Conservation (phyloP, 179 eudicot genomes). For the Vitellaria paradoxa region DNA sequence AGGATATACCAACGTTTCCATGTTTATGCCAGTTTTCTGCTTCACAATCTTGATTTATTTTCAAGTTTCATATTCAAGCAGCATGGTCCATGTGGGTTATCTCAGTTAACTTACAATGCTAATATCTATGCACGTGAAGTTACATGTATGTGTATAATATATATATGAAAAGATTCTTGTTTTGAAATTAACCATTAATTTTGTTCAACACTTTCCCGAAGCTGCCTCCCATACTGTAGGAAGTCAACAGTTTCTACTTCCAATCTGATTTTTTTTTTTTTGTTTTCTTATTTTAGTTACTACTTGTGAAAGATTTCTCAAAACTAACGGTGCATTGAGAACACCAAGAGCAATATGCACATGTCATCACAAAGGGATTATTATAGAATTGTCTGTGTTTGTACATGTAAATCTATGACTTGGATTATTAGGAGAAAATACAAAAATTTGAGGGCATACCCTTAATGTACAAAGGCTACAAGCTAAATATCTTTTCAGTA, state of each 20-base stretch:
- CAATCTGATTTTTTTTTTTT: background rate
- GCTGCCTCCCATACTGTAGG: background rate
- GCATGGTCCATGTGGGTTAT: background rate
- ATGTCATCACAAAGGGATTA: background rate
- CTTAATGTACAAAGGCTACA: too few relatives aligned
- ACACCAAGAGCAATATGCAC: background rate
- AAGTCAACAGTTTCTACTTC: background rate
- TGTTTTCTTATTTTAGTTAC: background rate
- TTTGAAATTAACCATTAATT: background rate
- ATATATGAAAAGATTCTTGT: background rate
- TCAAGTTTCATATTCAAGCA: conserved; percentile 9
- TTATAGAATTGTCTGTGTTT: background rate
- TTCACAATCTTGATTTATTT: background rate
- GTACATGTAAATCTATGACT: too few relatives aligned
- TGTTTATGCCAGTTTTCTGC: conserved; percentile 3
- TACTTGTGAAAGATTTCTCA: background rate
- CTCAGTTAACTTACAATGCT: background rate
- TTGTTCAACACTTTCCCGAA: background rate
- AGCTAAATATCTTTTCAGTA: too few relatives aligned
- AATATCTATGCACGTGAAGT: background rate
- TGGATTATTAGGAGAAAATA: too few relatives aligned
- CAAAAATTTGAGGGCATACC: too few relatives aligned
- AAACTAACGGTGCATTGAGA: background rate
- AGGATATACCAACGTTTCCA: background rate
- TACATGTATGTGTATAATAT: background rate